Base-by-base conservation (phyloP, 345 rosid species). In the Populus deltoides region DNA sequence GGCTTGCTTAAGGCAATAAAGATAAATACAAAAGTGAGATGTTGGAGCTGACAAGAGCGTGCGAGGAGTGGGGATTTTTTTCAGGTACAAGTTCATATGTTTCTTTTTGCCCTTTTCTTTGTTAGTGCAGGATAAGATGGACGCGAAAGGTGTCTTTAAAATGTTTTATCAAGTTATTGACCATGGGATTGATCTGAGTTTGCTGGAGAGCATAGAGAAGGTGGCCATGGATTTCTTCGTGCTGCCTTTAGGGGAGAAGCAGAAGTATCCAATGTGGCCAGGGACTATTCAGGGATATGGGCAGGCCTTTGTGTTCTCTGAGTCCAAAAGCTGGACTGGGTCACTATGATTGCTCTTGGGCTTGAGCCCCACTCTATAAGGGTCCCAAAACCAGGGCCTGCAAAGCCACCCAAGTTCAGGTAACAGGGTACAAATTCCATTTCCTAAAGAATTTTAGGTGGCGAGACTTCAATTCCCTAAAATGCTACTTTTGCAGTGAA, bases 321-420 rank as follows among this genome's bases (percentile, higher is more conserved):
- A 95, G 85, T 90, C 75, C 98, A 95, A 84, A 95, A 95, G 84
- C 87, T 95, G 67, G 99, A 95, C 76, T 95, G 99, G 99, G 93
- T 98, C 86, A 95, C 93, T 85, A 95, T 92, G 98, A 89, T 93
- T 81, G 98, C 98, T 35, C 98, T 95, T 75, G 99, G 98, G 51
- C 76, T 95, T 78, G 90, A 89, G 73, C 99, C 99, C 74, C 89
- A 84, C 73, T 83, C 16, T 72, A 87, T 95, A 45, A 86, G 94
- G 79, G 87, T 89, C 85, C 97, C 94, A 66, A 85, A 91, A 78
- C 83, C 93, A 4, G 93, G 99, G 99, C 99, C 98, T 29, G 75
- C 80, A 68, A 86, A 83, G 36, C 99, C 98, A 77, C 80, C 85
- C 43, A 80, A 84, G 36, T 93, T 95, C 90, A 88, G 94, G 99